These are phyloP conservation scores for Papiliotrema laurentii DNA, from an alignment of 1,284 basidiomycete genomes.

Conservation along the genomic window DNA sequence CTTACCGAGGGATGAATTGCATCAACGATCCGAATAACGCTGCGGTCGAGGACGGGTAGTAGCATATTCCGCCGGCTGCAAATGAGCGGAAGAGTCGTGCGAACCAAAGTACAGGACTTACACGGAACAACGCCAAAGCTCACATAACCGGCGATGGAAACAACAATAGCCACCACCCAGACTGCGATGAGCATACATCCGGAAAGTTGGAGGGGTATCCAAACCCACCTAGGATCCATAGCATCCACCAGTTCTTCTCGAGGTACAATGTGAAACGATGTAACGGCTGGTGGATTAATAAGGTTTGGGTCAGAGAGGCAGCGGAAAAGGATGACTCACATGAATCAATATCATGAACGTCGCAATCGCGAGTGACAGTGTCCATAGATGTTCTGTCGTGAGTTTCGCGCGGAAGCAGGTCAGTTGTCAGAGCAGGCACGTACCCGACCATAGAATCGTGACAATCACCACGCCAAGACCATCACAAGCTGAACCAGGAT, in stretches of 20 bases:
- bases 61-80: slow-evolving; percentile 45
- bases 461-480: slow-evolving; percentile 41
- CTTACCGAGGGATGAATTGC: slow-evolving; percentile 46
- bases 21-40: slow-evolving; percentile 46
- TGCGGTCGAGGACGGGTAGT: slow-evolving; percentile 33
- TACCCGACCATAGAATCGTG: slow-evolving; percentile 39
- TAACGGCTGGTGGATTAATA: slow-evolving; percentile 29
- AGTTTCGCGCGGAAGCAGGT: background rate
- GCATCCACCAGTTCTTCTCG: slow-evolving; percentile 41
- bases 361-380: slow-evolving; percentile 39
- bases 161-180: too few relatives aligned
- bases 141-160: slow-evolving; percentile 25
- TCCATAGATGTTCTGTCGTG: slow-evolving; percentile 46
- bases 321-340: slow-evolving; percentile 16
- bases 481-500: slow-evolving; percentile 32
- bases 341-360: slow-evolving; percentile 49
- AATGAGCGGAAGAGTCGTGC: too few relatives aligned
- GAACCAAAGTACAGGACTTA: too few relatives aligned
- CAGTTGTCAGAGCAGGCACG: slow-evolving; percentile 4
- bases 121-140: slow-evolving; percentile 28
- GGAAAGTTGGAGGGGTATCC: background rate
- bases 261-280: slow-evolving; percentile 36
- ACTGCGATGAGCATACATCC: background rate
- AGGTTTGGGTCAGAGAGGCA: background rate
- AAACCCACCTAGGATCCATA: slow-evolving; percentile 30